Evolutionary conservation across 768 basidiomycete genomes (phyloP), one percentile per base, ranked within the genome.

Genomic region (Trametopsis cervina): DNA sequence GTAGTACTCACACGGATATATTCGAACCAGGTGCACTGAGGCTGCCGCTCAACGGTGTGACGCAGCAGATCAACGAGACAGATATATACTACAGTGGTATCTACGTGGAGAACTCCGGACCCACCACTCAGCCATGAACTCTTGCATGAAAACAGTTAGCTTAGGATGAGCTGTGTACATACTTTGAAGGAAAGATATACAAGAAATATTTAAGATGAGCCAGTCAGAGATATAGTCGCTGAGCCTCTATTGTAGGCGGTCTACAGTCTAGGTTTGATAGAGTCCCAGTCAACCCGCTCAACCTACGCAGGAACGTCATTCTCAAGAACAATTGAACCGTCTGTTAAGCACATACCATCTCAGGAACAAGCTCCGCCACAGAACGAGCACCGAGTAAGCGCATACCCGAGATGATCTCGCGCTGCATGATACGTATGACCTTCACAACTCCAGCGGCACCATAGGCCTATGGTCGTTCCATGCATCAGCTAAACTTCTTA

Each of bases 341-440:
- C 33, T 35, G n/a, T n/a, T n/a, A 35, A 35, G 33, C 33, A 57
- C 76, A 49, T 59, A 87, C 88, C 80, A 92, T 76, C 57, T 85
- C 82, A 1, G 89, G 86, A 24, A 67, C 74, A 29, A 95, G 69
- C 44, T 90, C 80, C 3, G 72, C 65, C 1, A 93, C 61, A 35
- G 66, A 76, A 39, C 72, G 70, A 29, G 78, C 89, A 24, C 92
- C 92, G 4, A 90, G 63, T 18, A 89, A 70, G 49, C 80, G 66
- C 89, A 95, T 89, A 3, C 77, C 78, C 9, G 78, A 78, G 20
- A 78, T 60, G 40, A 93, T 90, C 67, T 95, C 92, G 38, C 79
- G 78, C 58, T 84, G 72, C 42, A 95, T 62, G 29, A 93, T 83
- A 27, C 72, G 74, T 23, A 82, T 70, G 38, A 80, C 64, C 62